These are phyloP conservation scores for Plasmodium relictum DNA, from an alignment of 169 alveolate species.

Conservation along the genomic window DNA sequence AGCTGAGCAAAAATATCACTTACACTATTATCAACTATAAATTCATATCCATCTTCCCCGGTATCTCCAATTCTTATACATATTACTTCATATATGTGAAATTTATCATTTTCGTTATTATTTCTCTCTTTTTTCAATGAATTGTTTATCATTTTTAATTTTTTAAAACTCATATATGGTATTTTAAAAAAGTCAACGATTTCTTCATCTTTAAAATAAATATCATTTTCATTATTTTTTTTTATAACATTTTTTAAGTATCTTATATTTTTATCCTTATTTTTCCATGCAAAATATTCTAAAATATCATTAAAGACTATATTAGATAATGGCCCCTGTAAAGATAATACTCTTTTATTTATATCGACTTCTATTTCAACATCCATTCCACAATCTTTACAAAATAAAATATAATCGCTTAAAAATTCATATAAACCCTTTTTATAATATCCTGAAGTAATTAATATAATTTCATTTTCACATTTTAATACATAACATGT, in stretches of 20 bases:
- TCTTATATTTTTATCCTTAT: slow-evolving; percentile 6
- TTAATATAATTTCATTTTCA: slow-evolving; percentile 73
- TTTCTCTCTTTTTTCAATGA: background rate
- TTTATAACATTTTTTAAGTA: slow-evolving; percentile 39
- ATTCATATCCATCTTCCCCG: slow-evolving; percentile 86
- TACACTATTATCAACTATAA: slow-evolving; percentile 75
- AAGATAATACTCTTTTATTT: slow-evolving; percentile 62
- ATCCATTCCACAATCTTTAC: slow-evolving; percentile 80
- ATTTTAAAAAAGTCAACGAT: slow-evolving; percentile 27
- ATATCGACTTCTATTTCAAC: slow-evolving; percentile 70
- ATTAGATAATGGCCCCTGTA: slow-evolving; percentile 81
- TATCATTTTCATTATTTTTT: background rate
- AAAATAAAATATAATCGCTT: slow-evolving; percentile 80
- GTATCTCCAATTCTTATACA: slow-evolving; percentile 81
- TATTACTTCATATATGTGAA: slow-evolving; percentile 47
- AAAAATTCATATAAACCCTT: slow-evolving; percentile 80
- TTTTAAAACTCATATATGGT: slow-evolving; percentile 76
- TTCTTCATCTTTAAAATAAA: slow-evolving; percentile 23
- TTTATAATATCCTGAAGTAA: slow-evolving; percentile 82
- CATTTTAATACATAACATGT: slow-evolving; percentile 79
- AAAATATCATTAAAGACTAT: slow-evolving; percentile 59
- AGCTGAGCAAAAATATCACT: slow-evolving; percentile 48
- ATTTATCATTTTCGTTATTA: background rate
- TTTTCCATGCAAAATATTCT: slow-evolving; percentile 29
- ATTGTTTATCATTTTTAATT: slow-evolving; percentile 15